Evolutionary conservation across 257 asterid genomes (phyloP).

Genomic region (Ballota nigra): DNA sequence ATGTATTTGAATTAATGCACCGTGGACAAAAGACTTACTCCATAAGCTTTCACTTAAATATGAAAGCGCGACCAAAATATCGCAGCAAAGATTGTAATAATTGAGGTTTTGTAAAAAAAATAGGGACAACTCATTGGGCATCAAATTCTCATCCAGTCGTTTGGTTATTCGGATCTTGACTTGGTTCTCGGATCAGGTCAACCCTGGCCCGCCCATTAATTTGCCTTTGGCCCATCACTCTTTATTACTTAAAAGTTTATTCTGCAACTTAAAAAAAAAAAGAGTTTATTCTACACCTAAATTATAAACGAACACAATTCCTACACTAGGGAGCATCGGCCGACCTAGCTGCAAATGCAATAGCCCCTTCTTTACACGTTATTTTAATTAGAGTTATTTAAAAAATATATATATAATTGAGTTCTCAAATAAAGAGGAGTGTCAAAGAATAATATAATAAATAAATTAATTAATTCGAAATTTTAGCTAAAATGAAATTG

Average conservation of each 20-base stretch:
- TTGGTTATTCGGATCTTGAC: constrained; percentile 17
- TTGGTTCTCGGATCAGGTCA: background rate
- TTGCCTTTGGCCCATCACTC: background rate
- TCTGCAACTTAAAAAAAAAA: too few species aligned
- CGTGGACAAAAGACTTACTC: too few species aligned
- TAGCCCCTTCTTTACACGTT: too few species aligned
- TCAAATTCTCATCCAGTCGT: background rate
- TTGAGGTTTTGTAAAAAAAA: background rate
- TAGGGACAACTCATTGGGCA: background rate
- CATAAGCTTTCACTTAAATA: too few species aligned
- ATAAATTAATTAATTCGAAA: too few species aligned
- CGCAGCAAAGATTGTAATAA: background rate
- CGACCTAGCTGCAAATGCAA: background rate
- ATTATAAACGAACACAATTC: background rate
- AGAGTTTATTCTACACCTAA: background rate
- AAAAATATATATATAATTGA: too few species aligned
- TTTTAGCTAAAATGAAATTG: too few species aligned
- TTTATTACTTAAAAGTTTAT: background rate
- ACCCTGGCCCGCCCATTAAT: background rate
- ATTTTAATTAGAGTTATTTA: too few species aligned
- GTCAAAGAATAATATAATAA: too few species aligned
- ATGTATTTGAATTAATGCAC: too few species aligned
- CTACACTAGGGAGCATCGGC: background rate
- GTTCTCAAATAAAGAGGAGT: too few species aligned
- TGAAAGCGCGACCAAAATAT: background rate